Conservation (phyloP, 2,329 filamentous ascomycete genomes). For the Colletotrichum lini region DNA sequence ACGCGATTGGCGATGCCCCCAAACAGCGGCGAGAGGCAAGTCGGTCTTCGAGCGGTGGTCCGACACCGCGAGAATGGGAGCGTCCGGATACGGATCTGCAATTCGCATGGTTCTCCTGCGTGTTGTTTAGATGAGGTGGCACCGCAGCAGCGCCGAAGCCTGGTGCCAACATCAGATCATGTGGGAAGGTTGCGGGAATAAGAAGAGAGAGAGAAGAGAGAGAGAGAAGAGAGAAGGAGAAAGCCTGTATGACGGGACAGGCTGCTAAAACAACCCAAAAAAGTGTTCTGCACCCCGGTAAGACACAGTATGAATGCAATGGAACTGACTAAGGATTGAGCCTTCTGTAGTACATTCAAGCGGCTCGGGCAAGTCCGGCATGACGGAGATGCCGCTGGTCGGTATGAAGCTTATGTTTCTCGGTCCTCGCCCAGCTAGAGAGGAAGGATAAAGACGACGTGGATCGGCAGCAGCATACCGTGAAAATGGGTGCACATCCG, state of each 20-base stretch:
- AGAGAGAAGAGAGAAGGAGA: no score
- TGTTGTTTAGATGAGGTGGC: not conserved
- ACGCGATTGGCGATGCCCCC: not conserved
- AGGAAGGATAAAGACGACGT: not conserved
- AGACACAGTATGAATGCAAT: not conserved
- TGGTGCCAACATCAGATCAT: constrained; percentile 31
- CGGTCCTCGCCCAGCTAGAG: not conserved
- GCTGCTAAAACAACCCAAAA: no score
- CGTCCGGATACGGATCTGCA: not conserved
- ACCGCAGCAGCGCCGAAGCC: constrained; percentile 33
- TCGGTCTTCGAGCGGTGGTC: not conserved
- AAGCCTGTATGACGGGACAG: no score
- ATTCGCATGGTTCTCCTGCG: not conserved
- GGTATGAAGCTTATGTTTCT: not conserved
- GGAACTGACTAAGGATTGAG: not conserved
- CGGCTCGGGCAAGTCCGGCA: not conserved
- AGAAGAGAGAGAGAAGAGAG: not conserved
- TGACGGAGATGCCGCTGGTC: not conserved
- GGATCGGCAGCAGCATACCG: not conserved
- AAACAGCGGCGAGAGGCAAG: not conserved
- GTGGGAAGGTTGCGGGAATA: not conserved
- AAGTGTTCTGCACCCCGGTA: no score
- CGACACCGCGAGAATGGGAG: not conserved
- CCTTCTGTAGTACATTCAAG: not conserved
- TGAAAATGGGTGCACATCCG: constrained; percentile 6